phyloP scores from a whole-genome alignment of 768 basidiomycete species.

The Tylopilus subfusipes region DNA sequence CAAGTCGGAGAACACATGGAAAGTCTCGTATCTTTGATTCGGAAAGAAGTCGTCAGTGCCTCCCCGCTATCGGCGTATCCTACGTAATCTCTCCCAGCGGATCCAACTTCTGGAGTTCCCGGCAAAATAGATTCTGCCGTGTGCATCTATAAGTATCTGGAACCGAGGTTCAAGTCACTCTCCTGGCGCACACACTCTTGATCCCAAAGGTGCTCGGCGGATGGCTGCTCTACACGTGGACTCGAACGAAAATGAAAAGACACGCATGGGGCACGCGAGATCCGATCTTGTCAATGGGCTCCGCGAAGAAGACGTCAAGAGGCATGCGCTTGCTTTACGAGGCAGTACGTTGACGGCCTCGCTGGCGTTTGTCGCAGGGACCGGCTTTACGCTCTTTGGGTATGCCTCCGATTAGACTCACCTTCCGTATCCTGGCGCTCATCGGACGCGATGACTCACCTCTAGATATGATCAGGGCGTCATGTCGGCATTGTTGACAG shows the following conservation, averaged over 20 bases:
- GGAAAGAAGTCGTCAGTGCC: no score
- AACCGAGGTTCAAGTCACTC: background rate
- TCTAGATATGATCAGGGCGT: conserved; percentile 66
- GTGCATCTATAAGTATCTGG: conserved; percentile 7
- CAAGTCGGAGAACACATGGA: no score
- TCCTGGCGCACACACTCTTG: background rate
- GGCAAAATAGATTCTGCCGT: conserved; percentile 4
- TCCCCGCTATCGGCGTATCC: no score
- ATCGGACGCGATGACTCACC: background rate
- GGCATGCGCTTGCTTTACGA: conserved; percentile 15
- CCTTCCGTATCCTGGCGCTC: background rate
- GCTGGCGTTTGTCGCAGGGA: conserved; percentile 54
- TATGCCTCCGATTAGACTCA: conserved; percentile 22
- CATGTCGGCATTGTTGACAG: conserved; percentile 62
- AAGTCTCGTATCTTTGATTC: no score
- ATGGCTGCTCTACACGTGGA: conserved; percentile 9
- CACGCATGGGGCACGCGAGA: background rate
- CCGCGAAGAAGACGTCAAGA: conserved; percentile 11
- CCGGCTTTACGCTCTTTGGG: conserved; percentile 64
- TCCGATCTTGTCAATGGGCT: background rate
- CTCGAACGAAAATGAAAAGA: conserved; percentile 9
- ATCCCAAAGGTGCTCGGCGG: background rate
- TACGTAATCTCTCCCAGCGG: no score
- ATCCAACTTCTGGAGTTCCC: conserved; percentile 6
- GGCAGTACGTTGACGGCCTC: conserved; percentile 45